Base-by-base conservation (phyloP, 2,329 filamentous ascomycete species). In the Diplocarpon rosae region DNA sequence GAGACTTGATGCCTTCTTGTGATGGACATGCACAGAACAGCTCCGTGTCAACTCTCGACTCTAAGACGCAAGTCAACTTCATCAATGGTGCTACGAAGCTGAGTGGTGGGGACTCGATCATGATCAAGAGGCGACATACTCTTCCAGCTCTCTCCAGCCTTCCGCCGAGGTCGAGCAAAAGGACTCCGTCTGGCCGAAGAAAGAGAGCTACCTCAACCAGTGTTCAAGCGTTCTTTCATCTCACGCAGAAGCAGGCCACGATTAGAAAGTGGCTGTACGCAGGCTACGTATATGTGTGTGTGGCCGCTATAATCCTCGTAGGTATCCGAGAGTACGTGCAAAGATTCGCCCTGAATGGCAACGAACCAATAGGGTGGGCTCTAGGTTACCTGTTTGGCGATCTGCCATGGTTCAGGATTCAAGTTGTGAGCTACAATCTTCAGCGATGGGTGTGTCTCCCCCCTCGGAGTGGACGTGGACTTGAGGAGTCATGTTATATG, bases 341-440 rank as follows among this genome's bases (percentile, higher is more conserved):
- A 32, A 65, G 66, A 35, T 70, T 75, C 50, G 88, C 87, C 12
- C 69, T 98, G 1, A 59, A 72, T 29, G 78, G 77, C 13, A 68
- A 78, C 41, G 92, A 98, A 56, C 88, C 92, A 0, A 76, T 98
- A 36, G 86, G 90, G 2, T 98, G 92, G 92, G 89, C 87, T 0
- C 64, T 95, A 10, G 83, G 86, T 1, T 98, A 98, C 62, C 67
- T 95, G 2, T 76, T 96, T 49, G 89, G 90, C 11, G 84, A 94
- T 55, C 60, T 89, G 10, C 72, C 76, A 0, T 72, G 70, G 58
- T 78, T 95, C 53, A 75, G 88, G 17, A 80, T 83, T 60, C 72
- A 83, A 61, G 74, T 90, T 8, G 70, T 86, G 13, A 74, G 72
- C 48, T 72, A 76, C 48, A 78, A 83, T 49, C 68, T 92, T 5